These are phyloP conservation scores for Carallia pectinifolia DNA, from an alignment of 345 rosid species.

Conservation along the genomic window DNA sequence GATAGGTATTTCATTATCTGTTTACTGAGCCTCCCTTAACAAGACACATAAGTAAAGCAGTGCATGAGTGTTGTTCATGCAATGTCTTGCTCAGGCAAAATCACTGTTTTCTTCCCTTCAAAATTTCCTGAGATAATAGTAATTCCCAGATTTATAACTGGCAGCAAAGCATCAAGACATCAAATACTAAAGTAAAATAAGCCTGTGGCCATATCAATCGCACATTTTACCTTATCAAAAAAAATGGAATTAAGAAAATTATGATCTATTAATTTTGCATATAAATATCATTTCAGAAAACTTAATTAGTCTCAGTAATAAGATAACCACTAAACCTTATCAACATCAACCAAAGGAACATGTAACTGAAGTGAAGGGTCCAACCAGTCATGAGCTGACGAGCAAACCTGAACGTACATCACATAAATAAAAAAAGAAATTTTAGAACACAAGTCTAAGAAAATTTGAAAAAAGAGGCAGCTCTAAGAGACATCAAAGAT, in stretches of 20 bases:
- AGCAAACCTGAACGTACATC: slow-evolving; percentile 48
- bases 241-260: neutral
- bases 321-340: slow-evolving; percentile 57
- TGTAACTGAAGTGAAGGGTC: slow-evolving; percentile 67
- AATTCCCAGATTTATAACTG: neutral
- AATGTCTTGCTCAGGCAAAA: neutral
- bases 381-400: slow-evolving; percentile 56
- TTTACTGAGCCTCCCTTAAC: too few relatives aligned
- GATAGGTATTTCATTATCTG: too few relatives aligned
- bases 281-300: neutral
- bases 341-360: slow-evolving; percentile 95
- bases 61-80: neutral
- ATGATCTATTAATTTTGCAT: neutral
- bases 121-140: neutral
- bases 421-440: slow-evolving; percentile 8
- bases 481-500: neutral
- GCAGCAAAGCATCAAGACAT: neutral
- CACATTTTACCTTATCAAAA: neutral
- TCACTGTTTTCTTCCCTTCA: neutral
- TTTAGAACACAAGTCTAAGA: neutral
- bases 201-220: neutral
- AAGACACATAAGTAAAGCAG: too few relatives aligned
- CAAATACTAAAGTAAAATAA: neutral
- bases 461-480: neutral
- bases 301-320: slow-evolving; percentile 1